Percentiles rank a stretch among this genome's conserved stretches.
Conservation (phyloP, 2,329 filamentous ascomycete species). For the Zasmidium angulare region DNA sequence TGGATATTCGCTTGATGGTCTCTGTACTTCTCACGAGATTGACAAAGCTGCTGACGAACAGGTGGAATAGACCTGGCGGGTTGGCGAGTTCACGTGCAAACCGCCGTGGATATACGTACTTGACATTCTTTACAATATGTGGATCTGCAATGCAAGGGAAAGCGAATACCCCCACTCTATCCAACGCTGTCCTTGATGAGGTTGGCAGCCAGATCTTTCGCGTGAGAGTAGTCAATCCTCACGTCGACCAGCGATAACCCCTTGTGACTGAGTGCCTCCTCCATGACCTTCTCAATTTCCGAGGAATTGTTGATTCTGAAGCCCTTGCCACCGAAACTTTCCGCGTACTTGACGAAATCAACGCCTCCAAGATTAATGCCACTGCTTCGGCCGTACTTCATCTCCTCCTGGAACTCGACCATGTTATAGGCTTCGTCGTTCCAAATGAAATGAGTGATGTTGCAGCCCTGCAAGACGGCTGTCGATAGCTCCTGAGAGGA, state of each 20-base stretch:
- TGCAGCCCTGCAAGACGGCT: constrained; percentile 48
- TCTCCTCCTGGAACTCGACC: constrained; percentile 53
- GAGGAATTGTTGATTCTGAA: constrained; percentile 41
- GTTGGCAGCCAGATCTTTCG: constrained; percentile 42
- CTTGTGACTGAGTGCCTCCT: constrained; percentile 43
- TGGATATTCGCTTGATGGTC: not conserved
- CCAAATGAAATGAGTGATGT: constrained; percentile 54
- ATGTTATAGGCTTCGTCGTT: constrained; percentile 53
- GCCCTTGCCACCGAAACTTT: constrained; percentile 49
- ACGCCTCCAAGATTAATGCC: constrained; percentile 49
- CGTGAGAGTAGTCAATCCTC: constrained; percentile 47
- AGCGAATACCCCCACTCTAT: constrained; percentile 5
- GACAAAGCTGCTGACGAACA: not conserved
- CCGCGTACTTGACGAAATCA: constrained; percentile 50
- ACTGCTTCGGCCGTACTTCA: constrained; percentile 49
- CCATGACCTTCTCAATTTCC: constrained; percentile 47
- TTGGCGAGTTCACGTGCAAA: no score
- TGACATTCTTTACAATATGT: not conserved
- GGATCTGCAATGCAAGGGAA: not conserved
- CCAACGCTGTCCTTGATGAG: constrained; percentile 39
- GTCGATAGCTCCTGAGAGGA: constrained; percentile 48
- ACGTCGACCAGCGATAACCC: constrained; percentile 51
- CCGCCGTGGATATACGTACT: not conserved
- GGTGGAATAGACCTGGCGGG: no score
- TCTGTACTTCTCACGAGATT: not conserved